Evolutionary conservation across 2,329 filamentous ascomycete genomes (phyloP), one percentile per base, ranked within the genome.

Genomic region (Chrysosporium keratinophilum): DNA sequence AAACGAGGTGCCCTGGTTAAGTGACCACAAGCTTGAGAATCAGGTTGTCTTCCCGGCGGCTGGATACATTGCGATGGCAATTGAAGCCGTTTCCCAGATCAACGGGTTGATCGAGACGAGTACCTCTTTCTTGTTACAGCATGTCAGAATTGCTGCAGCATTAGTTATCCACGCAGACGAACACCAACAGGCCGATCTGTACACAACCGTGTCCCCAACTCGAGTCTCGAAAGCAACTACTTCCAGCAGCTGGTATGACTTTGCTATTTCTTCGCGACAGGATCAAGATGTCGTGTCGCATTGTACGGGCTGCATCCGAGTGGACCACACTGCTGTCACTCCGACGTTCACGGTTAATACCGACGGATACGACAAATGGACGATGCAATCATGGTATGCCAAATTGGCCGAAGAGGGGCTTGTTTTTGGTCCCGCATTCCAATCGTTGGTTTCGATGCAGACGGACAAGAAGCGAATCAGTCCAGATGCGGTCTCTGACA

Each of bases 31-130:
- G 19, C 56, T 78, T 1, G 58, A 64, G 0, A 62, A 61, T 0
- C 60, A 70, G 5, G 58, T 70, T 1, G 59, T 77, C 1, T 73
- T 74, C 41, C 75, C 75, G 0, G 67, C 59, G 1, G 68, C 74
- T 0, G 73, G 65, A 0, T 75, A 71, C 54, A 51, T 76, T 1
- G 60, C 66, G 9, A 73, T 75, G 64, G 71, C 67, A 1, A 65
- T 68, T 1, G 73, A 75, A 57, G 73, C 73, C n/a, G 45, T 57
- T 5, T 17, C 52, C 14, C 60, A 61, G 43, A 33, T 55, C 9
- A 20, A 17, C 6, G n/a, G n/a, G n/a, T n/a, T n/a, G n/a, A n/a
- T n/a, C n/a, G 49, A 52, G 37, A 43, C 28, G 2, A 52, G 2
- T 39, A 33, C 9, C 35, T 1, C 28, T 10, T 42, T 31, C 19